Evolutionary conservation across 176 grass and related monocot species (phyloP), one percentile per base, ranked within the genome.

Genomic region (Eleusine coracana): DNA sequence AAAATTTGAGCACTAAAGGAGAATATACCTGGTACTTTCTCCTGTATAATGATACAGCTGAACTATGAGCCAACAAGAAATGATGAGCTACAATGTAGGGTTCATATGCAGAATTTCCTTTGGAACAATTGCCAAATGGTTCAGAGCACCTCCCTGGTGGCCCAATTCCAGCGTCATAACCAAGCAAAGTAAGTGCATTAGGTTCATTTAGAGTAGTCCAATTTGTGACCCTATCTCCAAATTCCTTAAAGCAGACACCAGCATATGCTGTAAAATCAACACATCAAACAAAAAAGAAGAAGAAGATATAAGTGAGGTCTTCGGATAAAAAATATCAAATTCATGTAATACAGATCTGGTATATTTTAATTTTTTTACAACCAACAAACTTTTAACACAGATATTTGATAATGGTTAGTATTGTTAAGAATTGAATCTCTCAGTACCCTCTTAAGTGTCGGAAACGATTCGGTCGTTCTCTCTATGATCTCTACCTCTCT

Each of bases 191-290:
- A 21, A 66, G 29, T 7, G 82, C 68, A 38, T 91, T 87, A 41
- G 89, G 84, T 56, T 91, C 84, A 13, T 66, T 82, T 14, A 91
- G 34, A 67, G 84, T 80, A 13, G 84, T 87, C 89, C 89, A 91
- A 37, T 76, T 13, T 10, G 68, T 70, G 54, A 91, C 84, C 38
- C 89, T 83, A 45, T 87, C 89, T 0, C 89, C 84, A 40, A 91
- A 91, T 70, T 91, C 76, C 66, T 76, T 87, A 72, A 91, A 91
- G 80, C 89, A 87, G 18, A 87, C 80, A 66, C 84, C 71, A 66
- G 89, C 81, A 49, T 80, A 91, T 58, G 89, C 85, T 64, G 81
- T 91, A 77, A 91, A 91, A 65, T 91, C 89, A 23, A 37, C 89
- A 77, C 89, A 87, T 76, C 17, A 63, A 42, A 68, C 5, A 49